Base-by-base conservation (phyloP, 2,329 filamentous ascomycete species). In the Xylariales sp. region DNA sequence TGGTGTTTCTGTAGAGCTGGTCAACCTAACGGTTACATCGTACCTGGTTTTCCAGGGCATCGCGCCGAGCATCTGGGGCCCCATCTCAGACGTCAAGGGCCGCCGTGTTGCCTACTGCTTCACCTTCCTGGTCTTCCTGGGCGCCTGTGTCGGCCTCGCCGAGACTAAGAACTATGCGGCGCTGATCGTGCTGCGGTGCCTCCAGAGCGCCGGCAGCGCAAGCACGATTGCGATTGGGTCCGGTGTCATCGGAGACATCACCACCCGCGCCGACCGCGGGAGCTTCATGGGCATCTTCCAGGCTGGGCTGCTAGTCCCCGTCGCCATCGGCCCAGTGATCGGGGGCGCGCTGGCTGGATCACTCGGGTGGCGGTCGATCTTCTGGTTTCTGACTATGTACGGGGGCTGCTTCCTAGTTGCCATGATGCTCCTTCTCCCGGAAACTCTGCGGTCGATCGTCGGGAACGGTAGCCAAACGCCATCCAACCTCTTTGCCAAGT, bases 271-370 rank as follows among this genome's bases (percentile, higher is more conserved):
- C 0, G 77, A 83, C 48, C 65, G 80, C 32, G 76, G 75, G 14
- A 59, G 64, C n/a, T 20, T 35, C 12, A 82, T 90, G 65, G 84
- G 78, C 35, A 73, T 81, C 42, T 76, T 81, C n/a, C 74, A 71
- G 21, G 69, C 69, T 4, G 79, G 74, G 13, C 65, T 74, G 38
- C 76, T 81, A 4, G 52, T 85, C 20, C 73, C 71, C 0, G 71
- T 73, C 3, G 61, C 74, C 1, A 24, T 46, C 10, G 33, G 36
- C 1, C 42, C 42, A 5, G 27, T 44, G 15, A 38, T 44, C 15
- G 41, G 39, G 15, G 41, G 41, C 3, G 19, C 40, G 8, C 31
- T 43, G 14, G 14, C 44, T 5, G 15, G 44, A 8, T 23, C 36
- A 11, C n/a, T 15, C 10, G 13, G 15, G 3, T 40, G 44, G 41